These are phyloP conservation scores for Talaromyces borbonicus DNA, from an alignment of 495 filamentous ascomycete genomes.

Conservation along the genomic window DNA sequence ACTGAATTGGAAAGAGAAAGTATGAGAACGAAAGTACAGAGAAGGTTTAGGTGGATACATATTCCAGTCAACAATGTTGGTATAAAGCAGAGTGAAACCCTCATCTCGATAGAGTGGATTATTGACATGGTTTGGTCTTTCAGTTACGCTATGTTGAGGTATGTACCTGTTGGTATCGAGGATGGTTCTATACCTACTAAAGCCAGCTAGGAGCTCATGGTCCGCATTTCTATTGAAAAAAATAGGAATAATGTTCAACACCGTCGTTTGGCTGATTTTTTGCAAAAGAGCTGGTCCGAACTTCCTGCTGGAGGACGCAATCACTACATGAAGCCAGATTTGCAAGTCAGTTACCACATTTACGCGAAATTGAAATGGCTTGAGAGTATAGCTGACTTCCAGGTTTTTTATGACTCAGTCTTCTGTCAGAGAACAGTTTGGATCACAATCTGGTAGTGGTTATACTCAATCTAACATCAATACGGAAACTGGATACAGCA, in stretches of 20 bases:
- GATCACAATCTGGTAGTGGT: no score
- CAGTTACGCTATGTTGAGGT: slow-evolving; percentile 7
- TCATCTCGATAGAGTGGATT: not conserved
- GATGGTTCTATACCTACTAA: no score
- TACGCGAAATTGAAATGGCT: not conserved
- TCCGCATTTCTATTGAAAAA: slow-evolving; percentile 9
- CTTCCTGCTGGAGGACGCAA: slow-evolving; percentile 6
- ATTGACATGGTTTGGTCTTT: not conserved
- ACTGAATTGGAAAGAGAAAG: no score
- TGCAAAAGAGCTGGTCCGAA: slow-evolving; percentile 7
- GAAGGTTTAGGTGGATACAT: slow-evolving; percentile 11
- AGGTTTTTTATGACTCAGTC: not conserved
- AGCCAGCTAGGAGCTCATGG: slow-evolving; percentile 10
- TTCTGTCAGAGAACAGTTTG: not conserved
- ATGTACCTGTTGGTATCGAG: not conserved
- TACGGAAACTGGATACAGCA: not conserved
- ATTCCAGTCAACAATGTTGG: slow-evolving; percentile 12
- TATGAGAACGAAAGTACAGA: no score
- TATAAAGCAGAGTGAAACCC: not conserved
- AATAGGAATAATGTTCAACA: slow-evolving; percentile 5
- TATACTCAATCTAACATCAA: no score
- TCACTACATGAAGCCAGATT: slow-evolving; percentile 14
- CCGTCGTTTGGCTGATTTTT: slow-evolving; percentile 5
- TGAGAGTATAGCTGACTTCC: not conserved
- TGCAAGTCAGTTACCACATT: not conserved